Percentiles rank a stretch among this genome's conserved stretches.
These are phyloP conservation scores for Geotrichum australiense DNA, from an alignment of 1,139 yeast genomes.

Conservation along the genomic window DNA sequence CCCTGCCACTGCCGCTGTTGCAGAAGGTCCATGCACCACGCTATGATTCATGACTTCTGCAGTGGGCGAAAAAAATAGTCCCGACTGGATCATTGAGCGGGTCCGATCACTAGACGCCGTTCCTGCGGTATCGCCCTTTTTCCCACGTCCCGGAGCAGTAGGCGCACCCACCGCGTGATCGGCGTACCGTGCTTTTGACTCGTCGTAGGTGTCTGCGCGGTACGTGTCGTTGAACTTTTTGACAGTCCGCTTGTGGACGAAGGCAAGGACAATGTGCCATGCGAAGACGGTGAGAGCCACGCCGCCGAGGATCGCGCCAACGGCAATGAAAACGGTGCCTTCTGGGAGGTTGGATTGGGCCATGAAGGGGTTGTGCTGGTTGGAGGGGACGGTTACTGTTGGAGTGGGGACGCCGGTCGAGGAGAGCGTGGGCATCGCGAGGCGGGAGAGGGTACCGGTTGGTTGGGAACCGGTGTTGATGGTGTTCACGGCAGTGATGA, in stretches of 20 bases:
- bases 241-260: slow-evolving; percentile 12
- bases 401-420: slow-evolving; percentile 41
- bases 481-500: slow-evolving; percentile 10
- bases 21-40: slow-evolving; percentile 25
- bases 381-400: slow-evolving; percentile 55
- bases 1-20: slow-evolving; percentile 23
- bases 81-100: slow-evolving; percentile 19
- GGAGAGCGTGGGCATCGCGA: slow-evolving; percentile 20
- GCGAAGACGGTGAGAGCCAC: slow-evolving; percentile 42
- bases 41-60: slow-evolving; percentile 61
- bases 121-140: slow-evolving; percentile 3
- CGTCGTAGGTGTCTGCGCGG: slow-evolving; percentile 8
- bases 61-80: slow-evolving; percentile 70
- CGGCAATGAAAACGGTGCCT: slow-evolving; percentile 77
- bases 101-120: slow-evolving; percentile 4
- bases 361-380: slow-evolving; percentile 55
- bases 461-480: background rate
- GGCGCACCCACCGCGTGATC: slow-evolving; percentile 4
- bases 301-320: slow-evolving; percentile 62
- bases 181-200: slow-evolving; percentile 11
- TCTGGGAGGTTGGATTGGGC: slow-evolving; percentile 46
- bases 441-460: background rate
- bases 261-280: slow-evolving; percentile 26
- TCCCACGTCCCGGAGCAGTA: slow-evolving; percentile 9
- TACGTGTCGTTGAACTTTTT: slow-evolving; percentile 11